A percentile compares a stretch with the other conserved stretches of the same genome.
Evolutionary conservation across 257 asterid genomes (phyloP).

Genomic region (Thymus mandschuricus): DNA sequence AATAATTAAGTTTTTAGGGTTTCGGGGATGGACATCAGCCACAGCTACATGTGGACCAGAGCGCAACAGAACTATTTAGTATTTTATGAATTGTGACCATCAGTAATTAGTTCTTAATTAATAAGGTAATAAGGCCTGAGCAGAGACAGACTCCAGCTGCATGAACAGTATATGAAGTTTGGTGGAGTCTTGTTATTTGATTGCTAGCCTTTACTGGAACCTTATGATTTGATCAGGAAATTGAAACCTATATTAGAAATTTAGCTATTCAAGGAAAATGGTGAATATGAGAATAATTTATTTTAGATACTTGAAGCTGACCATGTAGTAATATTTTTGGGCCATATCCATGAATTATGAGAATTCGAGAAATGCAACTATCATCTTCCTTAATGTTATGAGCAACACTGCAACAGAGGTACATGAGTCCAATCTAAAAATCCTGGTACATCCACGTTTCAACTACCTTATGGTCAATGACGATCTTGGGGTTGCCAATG

Average conservation of each 20-base stretch:
- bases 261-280: conserved; percentile 1
- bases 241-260: neutral
- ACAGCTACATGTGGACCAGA: neutral
- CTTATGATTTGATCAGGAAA: conserved; percentile 8
- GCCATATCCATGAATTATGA: too few species aligned
- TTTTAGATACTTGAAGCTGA: neutral
- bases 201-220: conserved; percentile 1
- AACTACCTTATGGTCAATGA: neutral
- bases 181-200: neutral
- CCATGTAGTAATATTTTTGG: neutral
- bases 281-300: neutral
- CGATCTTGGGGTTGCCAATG: neutral
- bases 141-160: neutral
- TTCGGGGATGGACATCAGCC: neutral
- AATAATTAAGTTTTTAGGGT: neutral
- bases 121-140: neutral
- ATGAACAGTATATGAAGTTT: neutral
- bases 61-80: neutral
- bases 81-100: neutral
- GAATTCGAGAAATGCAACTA: neutral
- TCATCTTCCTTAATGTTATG: neutral
- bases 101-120: neutral
- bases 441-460: too few species aligned
- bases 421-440: neutral
- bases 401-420: neutral